Conservation (phyloP, 306 rosid species). For the Fagus sylvatica region DNA sequence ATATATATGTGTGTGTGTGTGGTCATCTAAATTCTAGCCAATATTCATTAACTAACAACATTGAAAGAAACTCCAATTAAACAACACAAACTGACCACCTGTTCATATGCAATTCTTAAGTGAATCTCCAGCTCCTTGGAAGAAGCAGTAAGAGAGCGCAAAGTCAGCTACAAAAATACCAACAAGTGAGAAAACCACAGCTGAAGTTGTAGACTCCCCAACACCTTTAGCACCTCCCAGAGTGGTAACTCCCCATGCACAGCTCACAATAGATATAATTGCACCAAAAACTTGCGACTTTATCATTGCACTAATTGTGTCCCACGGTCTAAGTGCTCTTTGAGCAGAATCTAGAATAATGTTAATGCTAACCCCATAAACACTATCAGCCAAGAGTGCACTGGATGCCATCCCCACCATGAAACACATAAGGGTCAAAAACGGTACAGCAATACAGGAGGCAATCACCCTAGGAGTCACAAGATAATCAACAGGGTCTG, state of each 20-base stretch:
- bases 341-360: conserved; percentile 90
- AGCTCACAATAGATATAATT: conserved; percentile 85
- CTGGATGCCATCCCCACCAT: conserved; percentile 90
- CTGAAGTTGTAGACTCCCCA: conserved; percentile 93
- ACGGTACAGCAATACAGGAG: conserved; percentile 70
- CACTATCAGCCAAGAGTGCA: conserved; percentile 76
- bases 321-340: conserved; percentile 84
- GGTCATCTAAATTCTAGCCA: not conserved
- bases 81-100: conserved; percentile 22
- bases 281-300: conserved; percentile 92
- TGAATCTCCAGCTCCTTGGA: conserved; percentile 93
- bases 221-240: conserved; percentile 96
- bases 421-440: conserved; percentile 84
- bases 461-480: conserved; percentile 92
- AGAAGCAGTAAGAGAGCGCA: conserved; percentile 76
- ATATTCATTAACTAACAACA: not conserved
- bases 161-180: conserved; percentile 94
- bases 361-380: conserved; percentile 86
- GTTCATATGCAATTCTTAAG: conserved; percentile 67
- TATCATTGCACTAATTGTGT: conserved; percentile 84
- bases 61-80: not conserved
- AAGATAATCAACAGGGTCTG: conserved; percentile 87
- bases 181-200: conserved; percentile 91
- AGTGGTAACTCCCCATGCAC: conserved; percentile 96
- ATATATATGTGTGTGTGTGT: not conserved